Percentiles rank a stretch among this genome's conserved stretches.
Conservation (phyloP, 345 rosid genomes). For the Gossypium anomalum region DNA sequence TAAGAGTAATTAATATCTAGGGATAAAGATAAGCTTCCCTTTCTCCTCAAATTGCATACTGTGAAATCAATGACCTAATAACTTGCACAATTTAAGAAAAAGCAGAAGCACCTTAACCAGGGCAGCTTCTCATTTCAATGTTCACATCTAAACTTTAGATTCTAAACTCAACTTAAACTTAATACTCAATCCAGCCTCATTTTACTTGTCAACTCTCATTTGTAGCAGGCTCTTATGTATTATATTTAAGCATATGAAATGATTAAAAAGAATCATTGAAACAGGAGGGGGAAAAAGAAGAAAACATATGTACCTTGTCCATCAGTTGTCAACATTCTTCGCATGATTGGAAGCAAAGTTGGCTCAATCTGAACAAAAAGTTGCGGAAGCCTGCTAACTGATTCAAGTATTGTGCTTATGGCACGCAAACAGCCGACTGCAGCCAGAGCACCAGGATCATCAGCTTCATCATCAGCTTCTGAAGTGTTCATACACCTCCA, state of each 20-base stretch:
- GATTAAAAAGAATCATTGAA: not conserved
- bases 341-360: slow-evolving; percentile 73
- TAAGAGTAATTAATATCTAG: not conserved
- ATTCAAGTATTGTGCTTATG: slow-evolving; percentile 79
- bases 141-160: not conserved
- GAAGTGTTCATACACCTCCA: slow-evolving; percentile 81
- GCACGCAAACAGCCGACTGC: slow-evolving; percentile 88
- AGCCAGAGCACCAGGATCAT: slow-evolving; percentile 81
- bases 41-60: not conserved
- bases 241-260: not conserved
- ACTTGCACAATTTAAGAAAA: not conserved
- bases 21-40: not conserved
- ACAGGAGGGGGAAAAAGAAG: not conserved
- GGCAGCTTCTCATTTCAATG: slow-evolving; percentile 1
- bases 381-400: slow-evolving; percentile 72
- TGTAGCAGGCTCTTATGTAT: not conserved
- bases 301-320: slow-evolving; percentile 63
- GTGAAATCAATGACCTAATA: not conserved
- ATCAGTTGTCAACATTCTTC: slow-evolving; percentile 79
- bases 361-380: slow-evolving; percentile 75
- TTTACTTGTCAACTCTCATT: slow-evolving; percentile 1
- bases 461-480: slow-evolving; percentile 68
- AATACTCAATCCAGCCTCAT: not conserved
- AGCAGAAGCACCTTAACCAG: not conserved
- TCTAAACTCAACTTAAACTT: not conserved